These are phyloP conservation scores for Myriosclerotinia duriaeana DNA, from an alignment of 2,329 filamentous ascomycete genomes.

Conservation along the genomic window DNA sequence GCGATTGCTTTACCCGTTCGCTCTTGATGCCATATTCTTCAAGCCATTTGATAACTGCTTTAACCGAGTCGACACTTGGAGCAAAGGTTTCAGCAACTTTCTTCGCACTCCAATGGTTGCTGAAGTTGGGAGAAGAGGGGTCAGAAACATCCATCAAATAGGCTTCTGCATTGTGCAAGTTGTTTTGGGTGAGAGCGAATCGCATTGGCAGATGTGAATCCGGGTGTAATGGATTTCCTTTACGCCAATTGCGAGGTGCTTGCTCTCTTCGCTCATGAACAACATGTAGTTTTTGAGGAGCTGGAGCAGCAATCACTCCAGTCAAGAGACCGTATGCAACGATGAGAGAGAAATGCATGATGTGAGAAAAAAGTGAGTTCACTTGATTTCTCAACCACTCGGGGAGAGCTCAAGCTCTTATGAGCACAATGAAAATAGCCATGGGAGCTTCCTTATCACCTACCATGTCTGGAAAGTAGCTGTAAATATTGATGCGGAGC, in stretches of 20 bases:
- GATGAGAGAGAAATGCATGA: slow-evolving; percentile 21
- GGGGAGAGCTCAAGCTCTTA: slow-evolving; percentile 19
- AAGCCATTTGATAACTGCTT: slow-evolving; percentile 49
- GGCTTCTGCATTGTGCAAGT: slow-evolving; percentile 47
- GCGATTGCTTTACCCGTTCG: slow-evolving; percentile 50
- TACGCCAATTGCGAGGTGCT: slow-evolving; percentile 24
- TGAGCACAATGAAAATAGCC: slow-evolving; percentile 13
- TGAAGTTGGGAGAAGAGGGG: slow-evolving; percentile 36
- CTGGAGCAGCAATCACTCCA: slow-evolving; percentile 21
- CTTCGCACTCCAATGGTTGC: slow-evolving; percentile 23
- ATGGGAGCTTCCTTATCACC: slow-evolving; percentile 19
- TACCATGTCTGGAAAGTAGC: slow-evolving; percentile 6
- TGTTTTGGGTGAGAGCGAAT: slow-evolving; percentile 48
- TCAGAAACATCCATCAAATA: slow-evolving; percentile 45
- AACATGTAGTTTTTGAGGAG: slow-evolving; percentile 22
- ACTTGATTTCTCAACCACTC: slow-evolving; percentile 8
- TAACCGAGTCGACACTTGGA: slow-evolving; percentile 47
- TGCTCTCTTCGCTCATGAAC: slow-evolving; percentile 28
- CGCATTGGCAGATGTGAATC: slow-evolving; percentile 28
- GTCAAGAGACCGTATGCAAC: slow-evolving; percentile 20
- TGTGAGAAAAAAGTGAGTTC: slow-evolving; percentile 10
- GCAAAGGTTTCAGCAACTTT: slow-evolving; percentile 44
- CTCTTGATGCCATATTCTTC: slow-evolving; percentile 50
- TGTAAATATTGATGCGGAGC: slow-evolving; percentile 6
- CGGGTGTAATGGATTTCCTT: slow-evolving; percentile 19